phyloP scores from a whole-genome alignment of 441 rosid genomes.

The Macaranga tanarius region DNA sequence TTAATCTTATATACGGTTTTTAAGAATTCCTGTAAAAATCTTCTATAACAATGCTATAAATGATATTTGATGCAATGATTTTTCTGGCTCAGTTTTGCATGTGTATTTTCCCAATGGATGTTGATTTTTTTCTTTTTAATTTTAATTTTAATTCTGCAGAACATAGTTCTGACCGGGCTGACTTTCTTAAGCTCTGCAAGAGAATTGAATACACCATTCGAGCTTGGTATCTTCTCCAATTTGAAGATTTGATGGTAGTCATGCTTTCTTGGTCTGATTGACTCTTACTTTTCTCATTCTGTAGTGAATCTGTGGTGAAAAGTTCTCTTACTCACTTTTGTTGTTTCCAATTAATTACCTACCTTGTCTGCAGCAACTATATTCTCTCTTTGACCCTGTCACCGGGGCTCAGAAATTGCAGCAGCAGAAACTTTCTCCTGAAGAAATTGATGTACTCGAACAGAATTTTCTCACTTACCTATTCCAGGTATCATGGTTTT shows the following conservation, averaged over 20 bases:
- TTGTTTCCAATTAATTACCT: background rate
- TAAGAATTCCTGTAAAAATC: background rate
- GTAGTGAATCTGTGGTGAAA: constrained; percentile 1
- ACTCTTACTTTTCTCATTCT: background rate
- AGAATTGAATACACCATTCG: constrained; percentile 85
- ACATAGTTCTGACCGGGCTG: constrained; percentile 59
- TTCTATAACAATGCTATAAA: background rate
- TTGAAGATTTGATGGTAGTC: constrained; percentile 90
- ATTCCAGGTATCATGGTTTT: constrained; percentile 54
- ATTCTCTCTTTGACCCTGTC: constrained; percentile 88
- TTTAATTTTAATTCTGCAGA: constrained; percentile 34
- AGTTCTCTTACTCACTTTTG: constrained; percentile 17
- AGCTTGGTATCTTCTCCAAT: constrained; percentile 96
- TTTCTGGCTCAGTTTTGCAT: background rate
- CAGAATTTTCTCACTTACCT: constrained; percentile 69
- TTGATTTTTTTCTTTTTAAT: background rate
- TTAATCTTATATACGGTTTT: background rate
- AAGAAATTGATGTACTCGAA: constrained; percentile 74
- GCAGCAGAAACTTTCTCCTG: constrained; percentile 63
- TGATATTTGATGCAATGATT: background rate
- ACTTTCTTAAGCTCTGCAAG: constrained; percentile 83
- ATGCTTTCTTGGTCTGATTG: background rate
- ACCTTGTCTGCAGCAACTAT: constrained; percentile 62
- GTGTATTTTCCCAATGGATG: background rate
- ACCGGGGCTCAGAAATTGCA: constrained; percentile 70